A percentile compares a stretch with the other conserved stretches of the same genome.
Evolutionary conservation across 2,329 filamentous ascomycete genomes (phyloP).

Genomic region (Colletotrichum echinochloae): DNA sequence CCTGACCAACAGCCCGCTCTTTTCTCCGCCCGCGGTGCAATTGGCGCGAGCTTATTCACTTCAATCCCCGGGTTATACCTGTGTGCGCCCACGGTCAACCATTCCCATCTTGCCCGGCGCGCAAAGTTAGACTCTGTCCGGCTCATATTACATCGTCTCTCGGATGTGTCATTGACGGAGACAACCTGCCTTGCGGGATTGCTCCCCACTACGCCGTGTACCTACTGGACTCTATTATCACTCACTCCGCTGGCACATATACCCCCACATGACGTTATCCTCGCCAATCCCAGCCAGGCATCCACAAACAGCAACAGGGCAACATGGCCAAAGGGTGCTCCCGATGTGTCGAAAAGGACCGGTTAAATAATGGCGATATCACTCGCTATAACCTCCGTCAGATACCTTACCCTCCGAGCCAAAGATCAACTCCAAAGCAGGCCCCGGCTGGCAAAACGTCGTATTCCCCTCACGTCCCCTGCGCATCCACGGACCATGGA

Average conservation of each 20-base stretch:
- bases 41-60: slow-evolving; percentile 19
- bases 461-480: slow-evolving; percentile 24
- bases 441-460: slow-evolving; percentile 24
- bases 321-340: background rate
- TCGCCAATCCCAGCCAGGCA: slow-evolving; percentile 6
- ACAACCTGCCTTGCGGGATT: background rate
- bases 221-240: no score
- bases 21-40: slow-evolving; percentile 14
- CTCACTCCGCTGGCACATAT: slow-evolving; percentile 30
- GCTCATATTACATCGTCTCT: no score
- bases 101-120: background rate
- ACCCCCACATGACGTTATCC: slow-evolving; percentile 32
- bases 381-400: slow-evolving; percentile 14
- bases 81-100: slow-evolving; percentile 14
- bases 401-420: slow-evolving; percentile 9
- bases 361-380: background rate
- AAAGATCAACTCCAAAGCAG: slow-evolving; percentile 20
- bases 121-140: background rate
- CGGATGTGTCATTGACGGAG: background rate
- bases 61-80: background rate
- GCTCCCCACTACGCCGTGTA: background rate
- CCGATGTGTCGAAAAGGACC: slow-evolving; percentile 13
- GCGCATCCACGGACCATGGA: slow-evolving; percentile 6
- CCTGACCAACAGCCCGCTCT: background rate
- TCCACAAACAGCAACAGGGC: slow-evolving; percentile 2